Percentiles rank a stretch among this genome's conserved stretches.
Conservation (phyloP, 2,329 filamentous ascomycete species). For the Zopfia rhizophila region DNA sequence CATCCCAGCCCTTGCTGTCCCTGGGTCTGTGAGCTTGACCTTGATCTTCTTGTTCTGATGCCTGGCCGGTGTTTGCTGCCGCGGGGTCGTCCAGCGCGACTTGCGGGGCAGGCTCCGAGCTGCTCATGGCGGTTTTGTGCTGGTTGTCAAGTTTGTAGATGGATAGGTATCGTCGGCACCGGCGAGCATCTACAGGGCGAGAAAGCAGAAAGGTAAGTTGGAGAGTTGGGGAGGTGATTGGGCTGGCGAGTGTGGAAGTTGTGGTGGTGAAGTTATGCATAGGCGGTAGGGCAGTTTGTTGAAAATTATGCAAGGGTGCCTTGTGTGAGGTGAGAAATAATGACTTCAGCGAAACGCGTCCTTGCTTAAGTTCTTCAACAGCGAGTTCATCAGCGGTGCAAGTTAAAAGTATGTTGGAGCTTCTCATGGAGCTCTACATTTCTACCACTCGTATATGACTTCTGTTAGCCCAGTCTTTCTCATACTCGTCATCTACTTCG, state of each 20-base stretch:
- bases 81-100: slow-evolving; percentile 40
- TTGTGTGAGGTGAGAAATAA: no score
- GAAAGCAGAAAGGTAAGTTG: background rate
- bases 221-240: background rate
- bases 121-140: slow-evolving; percentile 30
- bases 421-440: no score
- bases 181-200: background rate
- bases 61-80: slow-evolving; percentile 23
- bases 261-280: no score
- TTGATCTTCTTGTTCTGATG: slow-evolving; percentile 29
- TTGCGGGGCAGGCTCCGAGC: slow-evolving; percentile 40
- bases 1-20: slow-evolving; percentile 76
- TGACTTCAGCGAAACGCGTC: no score
- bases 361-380: no score
- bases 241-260: background rate
- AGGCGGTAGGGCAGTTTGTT: no score
- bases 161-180: background rate
- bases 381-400: no score
- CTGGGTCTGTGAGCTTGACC: slow-evolving; percentile 34
- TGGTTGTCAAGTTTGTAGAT: background rate
- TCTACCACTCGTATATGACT: no score
- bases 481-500: no score
- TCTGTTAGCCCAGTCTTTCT: no score
- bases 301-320: no score
- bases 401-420: no score